Base-by-base conservation (phyloP, 768 basidiomycete genomes). In the Coprinopsis strossmayeri region DNA sequence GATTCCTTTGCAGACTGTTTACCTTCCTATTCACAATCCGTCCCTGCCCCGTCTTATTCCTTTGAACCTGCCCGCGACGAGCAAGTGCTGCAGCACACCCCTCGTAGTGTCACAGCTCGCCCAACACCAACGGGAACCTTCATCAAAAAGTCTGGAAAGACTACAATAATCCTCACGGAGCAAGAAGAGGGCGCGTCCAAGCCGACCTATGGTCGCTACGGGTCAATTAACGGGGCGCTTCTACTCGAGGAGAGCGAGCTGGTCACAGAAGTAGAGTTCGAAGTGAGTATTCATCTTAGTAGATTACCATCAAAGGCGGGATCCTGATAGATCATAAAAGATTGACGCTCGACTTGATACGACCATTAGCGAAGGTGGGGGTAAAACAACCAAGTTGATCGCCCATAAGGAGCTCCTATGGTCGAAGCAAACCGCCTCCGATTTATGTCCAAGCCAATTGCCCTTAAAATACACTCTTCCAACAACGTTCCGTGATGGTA, bases 11-110 rank as follows among this genome's bases (percentile, higher is more conserved):
- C 55, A 26, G 53, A 52, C 5, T n/a, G n/a, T n/a, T 66, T 81
- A 26, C 80, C 84, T 17, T 59, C 59, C 4, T 86, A 86, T 58
- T 70, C 79, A 0, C 70, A 77, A 1, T 74, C 81, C 4, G 62
- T 64, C 1, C 76, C 76, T 23, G 70, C 74, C 1, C 84, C 84
- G 1, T 59, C 65, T 5, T 87, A 87, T 57, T 80, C 84, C 41
- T 71, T 61, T 28, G 72, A 73, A 23, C 81, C 77, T 27, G 60
- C 69, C 3, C 65, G 62, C 2, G 78, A 73, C 23, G 84, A 87
- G 55, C 65, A 68, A 46, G 67, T 68, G 15, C 72, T 87, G 5
- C 73, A 78, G 34, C 70, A 69, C 37, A 75, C 79, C 0, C 77
- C 71, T 5, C 61, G 63, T 20, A 49, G 55, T 26, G 57, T 53